Conservation (phyloP, 495 filamentous ascomycete species). For the Aspergillus mulundensis region DNA sequence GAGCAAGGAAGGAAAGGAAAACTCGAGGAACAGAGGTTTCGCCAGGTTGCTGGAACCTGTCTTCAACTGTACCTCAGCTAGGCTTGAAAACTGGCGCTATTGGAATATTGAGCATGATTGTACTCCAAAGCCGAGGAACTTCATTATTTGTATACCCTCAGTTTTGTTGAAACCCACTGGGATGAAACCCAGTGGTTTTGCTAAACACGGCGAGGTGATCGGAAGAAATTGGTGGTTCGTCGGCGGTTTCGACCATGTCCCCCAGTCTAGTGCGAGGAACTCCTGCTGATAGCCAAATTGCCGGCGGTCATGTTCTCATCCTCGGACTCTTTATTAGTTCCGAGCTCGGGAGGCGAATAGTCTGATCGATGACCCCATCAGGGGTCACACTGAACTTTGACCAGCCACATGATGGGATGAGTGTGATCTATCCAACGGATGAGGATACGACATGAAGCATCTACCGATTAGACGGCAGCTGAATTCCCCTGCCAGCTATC, state of each 20-base stretch:
- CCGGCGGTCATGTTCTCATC: not conserved
- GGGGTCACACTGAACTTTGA: not conserved
- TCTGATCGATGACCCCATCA: not conserved
- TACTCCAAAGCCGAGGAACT: not conserved
- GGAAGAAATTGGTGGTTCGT: conserved; percentile 17
- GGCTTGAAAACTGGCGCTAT: no score
- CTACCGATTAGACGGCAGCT: not conserved
- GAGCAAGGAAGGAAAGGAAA: no score
- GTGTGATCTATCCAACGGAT: conserved; percentile 2
- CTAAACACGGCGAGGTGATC: conserved; percentile 21
- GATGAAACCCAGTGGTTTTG: not conserved
- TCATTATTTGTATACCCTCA: not conserved
- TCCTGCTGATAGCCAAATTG: not conserved
- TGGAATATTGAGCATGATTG: not conserved
- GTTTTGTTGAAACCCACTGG: not conserved
- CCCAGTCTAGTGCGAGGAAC: not conserved
- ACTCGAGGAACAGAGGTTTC: no score
- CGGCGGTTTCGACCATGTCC: not conserved
- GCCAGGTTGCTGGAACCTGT: not conserved
- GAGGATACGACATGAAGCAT: not conserved
- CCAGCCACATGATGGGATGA: conserved; percentile 2
- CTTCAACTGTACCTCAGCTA: not conserved
- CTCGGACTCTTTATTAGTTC: not conserved
- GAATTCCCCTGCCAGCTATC: not conserved
- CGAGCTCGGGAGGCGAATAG: not conserved